Evolutionary conservation across 345 rosid species (phyloP).

Genomic region (Moricandia moricandioides): DNA sequence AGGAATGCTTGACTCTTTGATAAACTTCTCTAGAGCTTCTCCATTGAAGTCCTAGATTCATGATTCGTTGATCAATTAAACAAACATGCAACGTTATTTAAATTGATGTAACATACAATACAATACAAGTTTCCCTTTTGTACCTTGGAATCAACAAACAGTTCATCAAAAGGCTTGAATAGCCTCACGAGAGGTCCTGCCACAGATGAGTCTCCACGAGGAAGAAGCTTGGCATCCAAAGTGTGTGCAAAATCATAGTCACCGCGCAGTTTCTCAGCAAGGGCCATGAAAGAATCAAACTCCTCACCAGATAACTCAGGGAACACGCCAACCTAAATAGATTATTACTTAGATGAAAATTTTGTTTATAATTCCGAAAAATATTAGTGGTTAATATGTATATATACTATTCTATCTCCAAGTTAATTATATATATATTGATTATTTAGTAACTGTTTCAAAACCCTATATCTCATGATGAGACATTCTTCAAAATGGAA

Average conservation of each 20-base stretch:
- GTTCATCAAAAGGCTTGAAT: slow-evolving; percentile 96
- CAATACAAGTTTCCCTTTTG: not conserved
- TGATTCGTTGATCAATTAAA: not conserved
- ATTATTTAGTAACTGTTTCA: not conserved
- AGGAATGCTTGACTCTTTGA: slow-evolving; percentile 74
- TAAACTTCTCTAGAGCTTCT: slow-evolving; percentile 76
- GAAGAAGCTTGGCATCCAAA: slow-evolving; percentile 80
- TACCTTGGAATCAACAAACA: slow-evolving; percentile 79
- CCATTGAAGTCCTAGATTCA: slow-evolving; percentile 65
- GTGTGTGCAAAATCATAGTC: slow-evolving; percentile 91
- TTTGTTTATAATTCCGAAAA: too few species aligned
- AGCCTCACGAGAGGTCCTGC: slow-evolving; percentile 87
- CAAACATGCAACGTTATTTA: not conserved
- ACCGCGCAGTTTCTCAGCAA: slow-evolving; percentile 80
- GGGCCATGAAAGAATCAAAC: slow-evolving; percentile 63
- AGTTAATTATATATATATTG: not conserved
- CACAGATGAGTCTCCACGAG: slow-evolving; percentile 80
- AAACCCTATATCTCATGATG: not conserved
- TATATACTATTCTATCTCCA: too few species aligned
- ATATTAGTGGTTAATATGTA: too few species aligned
- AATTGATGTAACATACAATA: not conserved
- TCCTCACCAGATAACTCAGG: slow-evolving; percentile 83
- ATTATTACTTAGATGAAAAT: not conserved
- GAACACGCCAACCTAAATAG: slow-evolving; percentile 79
- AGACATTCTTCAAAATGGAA: not conserved